phyloP scores from a whole-genome alignment of 345 rosid species.

The Salix exigua region DNA sequence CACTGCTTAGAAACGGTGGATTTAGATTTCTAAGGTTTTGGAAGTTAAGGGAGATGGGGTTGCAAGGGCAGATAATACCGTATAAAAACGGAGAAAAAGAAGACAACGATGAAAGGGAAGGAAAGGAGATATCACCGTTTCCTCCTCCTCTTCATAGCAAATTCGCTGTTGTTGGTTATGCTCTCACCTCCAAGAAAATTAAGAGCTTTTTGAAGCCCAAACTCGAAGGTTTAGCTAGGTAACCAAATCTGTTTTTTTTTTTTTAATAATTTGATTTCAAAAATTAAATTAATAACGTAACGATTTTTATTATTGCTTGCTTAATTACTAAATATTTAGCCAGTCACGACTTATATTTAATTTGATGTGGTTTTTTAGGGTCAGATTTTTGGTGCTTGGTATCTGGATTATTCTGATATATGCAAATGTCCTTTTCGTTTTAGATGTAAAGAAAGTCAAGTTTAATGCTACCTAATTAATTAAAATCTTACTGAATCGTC shows the following conservation, averaged over 20 bases:
- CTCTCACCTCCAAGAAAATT: slow-evolving; percentile 73
- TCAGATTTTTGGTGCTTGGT: not conserved
- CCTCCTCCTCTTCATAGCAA: slow-evolving; percentile 25
- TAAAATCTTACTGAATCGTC: not conserved
- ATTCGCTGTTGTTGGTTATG: slow-evolving; percentile 65
- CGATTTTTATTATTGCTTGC: not conserved
- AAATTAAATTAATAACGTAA: not conserved
- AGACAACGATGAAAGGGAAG: not conserved
- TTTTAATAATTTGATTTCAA: too few species aligned
- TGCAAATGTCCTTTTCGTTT: slow-evolving; percentile 1
- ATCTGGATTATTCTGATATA: not conserved
- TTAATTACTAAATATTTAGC: not conserved
- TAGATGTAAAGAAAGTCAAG: not conserved
- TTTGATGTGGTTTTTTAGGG: not conserved
- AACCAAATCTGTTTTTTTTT: not conserved
- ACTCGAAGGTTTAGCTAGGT: slow-evolving; percentile 72
- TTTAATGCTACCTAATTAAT: not conserved
- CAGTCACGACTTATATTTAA: not conserved
- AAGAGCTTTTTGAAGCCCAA: slow-evolving; percentile 80
- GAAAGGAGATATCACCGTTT: not conserved
- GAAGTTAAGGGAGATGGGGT: slow-evolving; percentile 29
- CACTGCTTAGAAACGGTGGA: not conserved
- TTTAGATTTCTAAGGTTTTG: not conserved
- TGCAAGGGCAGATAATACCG: slow-evolving; percentile 35
- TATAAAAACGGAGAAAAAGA: slow-evolving; percentile 9